phyloP scores from a whole-genome alignment of 2,329 filamentous ascomycete species.

The Talaromyces sp. region DNA sequence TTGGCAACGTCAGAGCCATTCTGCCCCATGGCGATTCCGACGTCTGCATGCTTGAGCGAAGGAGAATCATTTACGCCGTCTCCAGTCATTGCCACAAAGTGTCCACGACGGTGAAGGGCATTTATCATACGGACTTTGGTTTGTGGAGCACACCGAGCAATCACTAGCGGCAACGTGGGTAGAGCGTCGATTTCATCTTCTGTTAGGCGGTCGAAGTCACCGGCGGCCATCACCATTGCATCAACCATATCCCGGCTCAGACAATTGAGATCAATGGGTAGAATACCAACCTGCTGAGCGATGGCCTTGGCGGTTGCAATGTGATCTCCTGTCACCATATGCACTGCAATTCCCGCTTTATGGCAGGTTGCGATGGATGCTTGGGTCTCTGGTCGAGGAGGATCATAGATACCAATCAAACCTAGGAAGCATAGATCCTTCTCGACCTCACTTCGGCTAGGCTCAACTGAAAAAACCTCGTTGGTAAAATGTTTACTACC shows the following conservation, averaged over 20 bases:
- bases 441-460: constrained; percentile 5
- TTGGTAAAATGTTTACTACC: constrained; percentile 47
- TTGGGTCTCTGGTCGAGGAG: constrained; percentile 75
- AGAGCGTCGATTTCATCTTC: constrained; percentile 53
- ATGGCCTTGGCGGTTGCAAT: constrained; percentile 74
- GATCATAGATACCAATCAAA: constrained; percentile 82
- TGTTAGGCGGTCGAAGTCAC: constrained; percentile 72
- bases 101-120: constrained; percentile 70
- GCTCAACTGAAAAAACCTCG: constrained; percentile 4
- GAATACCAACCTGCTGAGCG: constrained; percentile 72
- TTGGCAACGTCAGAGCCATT: constrained; percentile 82
- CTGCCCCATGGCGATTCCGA: constrained; percentile 82
- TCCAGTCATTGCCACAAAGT: constrained; percentile 73
- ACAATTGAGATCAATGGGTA: constrained; percentile 59
- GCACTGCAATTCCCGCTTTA: constrained; percentile 70
- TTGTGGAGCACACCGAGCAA: constrained; percentile 59
- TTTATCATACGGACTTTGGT: constrained; percentile 92
- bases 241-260: constrained; percentile 54
- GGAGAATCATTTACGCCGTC: constrained; percentile 87
- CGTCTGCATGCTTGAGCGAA: constrained; percentile 74
- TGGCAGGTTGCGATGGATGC: constrained; percentile 67
- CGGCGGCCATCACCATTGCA: constrained; percentile 69
- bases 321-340: constrained; percentile 83
- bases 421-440: constrained; percentile 67
- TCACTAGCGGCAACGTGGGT: constrained; percentile 52